Percentiles rank a stretch among this genome's conserved stretches.
Conservation (phyloP, 805 yeast species). For the Grigorovia transvaalensis region DNA sequence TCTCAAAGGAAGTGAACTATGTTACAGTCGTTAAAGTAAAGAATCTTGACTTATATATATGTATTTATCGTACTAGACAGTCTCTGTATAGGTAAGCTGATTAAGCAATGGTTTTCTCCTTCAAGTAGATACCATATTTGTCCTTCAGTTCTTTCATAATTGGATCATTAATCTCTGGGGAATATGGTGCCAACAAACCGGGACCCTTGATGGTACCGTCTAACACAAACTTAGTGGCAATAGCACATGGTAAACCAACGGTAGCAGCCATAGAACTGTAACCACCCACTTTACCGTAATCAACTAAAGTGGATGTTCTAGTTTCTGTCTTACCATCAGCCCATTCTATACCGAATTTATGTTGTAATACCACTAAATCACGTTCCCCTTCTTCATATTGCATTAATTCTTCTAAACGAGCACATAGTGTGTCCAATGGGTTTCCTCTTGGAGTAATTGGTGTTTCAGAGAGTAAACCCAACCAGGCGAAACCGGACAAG, state of each 20-base stretch:
- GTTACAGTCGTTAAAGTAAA: too few species aligned
- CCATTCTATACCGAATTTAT: constrained; percentile 96
- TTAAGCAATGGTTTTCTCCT: constrained; percentile 64
- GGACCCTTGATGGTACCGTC: constrained; percentile 67
- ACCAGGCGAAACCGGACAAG: constrained; percentile 83
- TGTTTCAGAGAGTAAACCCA: constrained; percentile 76
- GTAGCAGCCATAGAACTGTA: constrained; percentile 98
- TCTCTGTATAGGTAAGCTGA: background rate
- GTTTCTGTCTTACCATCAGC: constrained; percentile 84
- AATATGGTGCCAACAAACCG: constrained; percentile 89
- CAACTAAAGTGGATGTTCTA: constrained; percentile 92
- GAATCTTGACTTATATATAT: background rate
- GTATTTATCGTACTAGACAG: background rate
- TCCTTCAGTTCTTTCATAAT: constrained; percentile 86
- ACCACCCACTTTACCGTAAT: constrained; percentile 79
- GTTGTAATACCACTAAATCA: constrained; percentile 91
- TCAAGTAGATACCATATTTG: constrained; percentile 74
- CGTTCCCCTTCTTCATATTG: constrained; percentile 94
- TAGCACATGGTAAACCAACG: constrained; percentile 98
- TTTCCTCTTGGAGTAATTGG: constrained; percentile 81
- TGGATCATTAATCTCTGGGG: constrained; percentile 83
- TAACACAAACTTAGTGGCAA: constrained; percentile 79
- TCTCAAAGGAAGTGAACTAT: too few species aligned
- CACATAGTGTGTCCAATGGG: constrained; percentile 93
- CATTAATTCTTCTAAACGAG: constrained; percentile 90